phyloP scores from a whole-genome alignment of 768 basidiomycete genomes.

The Russula griseocarnosa region DNA sequence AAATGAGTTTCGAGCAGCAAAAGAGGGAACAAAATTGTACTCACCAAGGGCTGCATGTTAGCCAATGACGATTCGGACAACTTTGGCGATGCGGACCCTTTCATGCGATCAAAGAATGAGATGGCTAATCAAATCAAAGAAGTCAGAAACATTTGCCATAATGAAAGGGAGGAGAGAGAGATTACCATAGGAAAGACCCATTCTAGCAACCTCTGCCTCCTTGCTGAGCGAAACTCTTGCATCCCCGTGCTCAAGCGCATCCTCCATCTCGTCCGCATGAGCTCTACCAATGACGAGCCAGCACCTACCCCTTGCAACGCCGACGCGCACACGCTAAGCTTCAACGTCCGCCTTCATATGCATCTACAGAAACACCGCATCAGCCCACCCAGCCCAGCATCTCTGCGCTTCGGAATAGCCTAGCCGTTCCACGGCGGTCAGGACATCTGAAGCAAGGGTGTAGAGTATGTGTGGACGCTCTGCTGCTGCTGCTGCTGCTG shows the following conservation, averaged over 20 bases:
- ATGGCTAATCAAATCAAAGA: conserved; percentile 34
- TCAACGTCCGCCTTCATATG: conserved; percentile 55
- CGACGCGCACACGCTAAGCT: conserved; percentile 46
- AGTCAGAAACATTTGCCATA: neutral
- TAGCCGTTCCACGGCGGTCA: conserved; percentile 57
- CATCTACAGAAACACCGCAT: conserved; percentile 59
- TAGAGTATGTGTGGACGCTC: conserved; percentile 52
- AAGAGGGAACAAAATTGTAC: neutral
- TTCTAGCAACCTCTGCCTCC: conserved; percentile 55
- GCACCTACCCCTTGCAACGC: conserved; percentile 48
- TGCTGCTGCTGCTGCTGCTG: neutral
- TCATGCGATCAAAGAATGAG: conserved; percentile 36
- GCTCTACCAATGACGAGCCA: conserved; percentile 57
- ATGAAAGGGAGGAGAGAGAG: conserved; percentile 27
- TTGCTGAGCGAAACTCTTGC: conserved; percentile 39
- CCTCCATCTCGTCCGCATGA: conserved; percentile 53
- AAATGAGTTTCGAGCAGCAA: neutral
- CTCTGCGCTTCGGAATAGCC: conserved; percentile 43
- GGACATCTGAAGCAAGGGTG: conserved; percentile 59
- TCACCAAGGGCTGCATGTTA: conserved; percentile 30
- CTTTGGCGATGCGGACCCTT: conserved; percentile 28
- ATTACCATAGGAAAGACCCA: conserved; percentile 46
- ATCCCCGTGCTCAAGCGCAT: conserved; percentile 46
- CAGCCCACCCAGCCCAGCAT: conserved; percentile 59
- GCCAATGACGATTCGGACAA: conserved; percentile 13